These are phyloP conservation scores for Neonectria faginata DNA, from an alignment of 2,329 filamentous ascomycete species.

Conservation along the genomic window DNA sequence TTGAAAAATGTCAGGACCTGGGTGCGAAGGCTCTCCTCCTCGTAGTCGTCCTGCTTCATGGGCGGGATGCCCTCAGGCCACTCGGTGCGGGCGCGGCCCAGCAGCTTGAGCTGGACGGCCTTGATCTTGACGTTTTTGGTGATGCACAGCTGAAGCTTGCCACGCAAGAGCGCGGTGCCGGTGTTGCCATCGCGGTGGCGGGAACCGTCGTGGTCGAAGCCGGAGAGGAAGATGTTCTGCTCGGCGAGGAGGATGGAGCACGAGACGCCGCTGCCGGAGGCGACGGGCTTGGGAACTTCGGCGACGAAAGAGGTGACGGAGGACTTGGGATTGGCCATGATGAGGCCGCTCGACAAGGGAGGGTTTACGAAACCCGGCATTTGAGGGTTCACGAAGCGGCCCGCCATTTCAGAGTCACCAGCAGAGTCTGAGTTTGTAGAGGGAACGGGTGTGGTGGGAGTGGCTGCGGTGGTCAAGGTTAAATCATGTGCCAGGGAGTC, in stretches of 20 bases:
- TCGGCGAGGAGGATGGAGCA: constrained; percentile 82
- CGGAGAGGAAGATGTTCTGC: constrained; percentile 82
- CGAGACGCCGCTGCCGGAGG: constrained; percentile 78
- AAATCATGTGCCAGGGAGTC: constrained; percentile 44
- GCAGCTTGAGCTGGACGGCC: constrained; percentile 86
- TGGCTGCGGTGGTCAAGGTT: constrained; percentile 36
- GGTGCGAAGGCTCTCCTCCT: constrained; percentile 87
- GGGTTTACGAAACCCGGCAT: constrained; percentile 29
- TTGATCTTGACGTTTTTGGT: constrained; percentile 95
- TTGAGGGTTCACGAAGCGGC: constrained; percentile 35
- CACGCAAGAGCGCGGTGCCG: constrained; percentile 87
- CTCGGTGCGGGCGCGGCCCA: constrained; percentile 87
- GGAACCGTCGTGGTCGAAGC: constrained; percentile 79
- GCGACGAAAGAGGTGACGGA: constrained; percentile 63
- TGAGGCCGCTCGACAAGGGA: constrained; percentile 40
- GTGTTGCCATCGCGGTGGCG: constrained; percentile 62
- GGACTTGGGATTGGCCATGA: constrained; percentile 58
- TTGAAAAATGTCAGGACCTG: constrained; percentile 96
- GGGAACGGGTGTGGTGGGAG: constrained; percentile 34
- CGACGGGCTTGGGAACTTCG: constrained; percentile 78
- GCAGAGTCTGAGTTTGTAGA: constrained; percentile 34
- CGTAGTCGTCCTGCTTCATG: constrained; percentile 82
- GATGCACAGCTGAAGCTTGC: constrained; percentile 83
- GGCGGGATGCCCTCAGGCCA: constrained; percentile 98
- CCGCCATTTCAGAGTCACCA: constrained; percentile 39